Evolutionary conservation across 148 eudicot genomes (phyloP).

Genomic region (Nepenthes mirabilis): DNA sequence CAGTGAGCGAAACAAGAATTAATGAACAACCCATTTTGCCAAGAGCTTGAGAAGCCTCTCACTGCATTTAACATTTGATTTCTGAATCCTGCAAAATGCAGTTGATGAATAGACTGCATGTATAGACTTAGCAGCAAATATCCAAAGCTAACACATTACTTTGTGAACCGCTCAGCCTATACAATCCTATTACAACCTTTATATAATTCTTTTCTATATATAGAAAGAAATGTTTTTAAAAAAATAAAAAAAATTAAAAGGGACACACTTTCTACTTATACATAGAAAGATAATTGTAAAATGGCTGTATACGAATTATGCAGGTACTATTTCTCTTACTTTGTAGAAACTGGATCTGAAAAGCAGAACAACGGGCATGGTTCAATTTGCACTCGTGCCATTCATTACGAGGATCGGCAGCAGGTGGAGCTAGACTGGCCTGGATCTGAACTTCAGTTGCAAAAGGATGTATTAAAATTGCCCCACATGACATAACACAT

Average conservation of each 20-base stretch:
- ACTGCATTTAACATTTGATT: slow-evolving; percentile 53
- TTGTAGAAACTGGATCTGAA: slow-evolving; percentile 77
- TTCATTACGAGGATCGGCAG: slow-evolving; percentile 65
- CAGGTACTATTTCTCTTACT: slow-evolving; percentile 16
- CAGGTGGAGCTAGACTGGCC: slow-evolving; percentile 61
- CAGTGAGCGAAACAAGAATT: slow-evolving; percentile 95
- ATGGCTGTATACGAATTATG: background rate
- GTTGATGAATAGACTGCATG: background rate
- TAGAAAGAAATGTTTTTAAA: background rate
- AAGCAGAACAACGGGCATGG: slow-evolving; percentile 40
- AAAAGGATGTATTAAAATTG: background rate
- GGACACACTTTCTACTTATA: too few relatives aligned
- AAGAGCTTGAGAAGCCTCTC: slow-evolving; percentile 32
- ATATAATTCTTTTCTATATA: too few relatives aligned
- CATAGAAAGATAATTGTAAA: too few relatives aligned
- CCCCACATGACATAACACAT: too few relatives aligned
- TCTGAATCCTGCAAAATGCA: slow-evolving; percentile 51
- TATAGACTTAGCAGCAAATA: background rate
- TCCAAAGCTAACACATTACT: too few relatives aligned
- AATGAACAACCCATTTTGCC: slow-evolving; percentile 63
- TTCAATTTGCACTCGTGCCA: slow-evolving; percentile 68
- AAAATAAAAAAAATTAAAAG: background rate
- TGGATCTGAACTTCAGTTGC: slow-evolving; percentile 38
- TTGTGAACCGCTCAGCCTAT: too few relatives aligned
- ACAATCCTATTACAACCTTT: too few relatives aligned